Evolutionary conservation across 2,329 filamentous ascomycete species (phyloP).

Genomic region (Exophiala sideris): DNA sequence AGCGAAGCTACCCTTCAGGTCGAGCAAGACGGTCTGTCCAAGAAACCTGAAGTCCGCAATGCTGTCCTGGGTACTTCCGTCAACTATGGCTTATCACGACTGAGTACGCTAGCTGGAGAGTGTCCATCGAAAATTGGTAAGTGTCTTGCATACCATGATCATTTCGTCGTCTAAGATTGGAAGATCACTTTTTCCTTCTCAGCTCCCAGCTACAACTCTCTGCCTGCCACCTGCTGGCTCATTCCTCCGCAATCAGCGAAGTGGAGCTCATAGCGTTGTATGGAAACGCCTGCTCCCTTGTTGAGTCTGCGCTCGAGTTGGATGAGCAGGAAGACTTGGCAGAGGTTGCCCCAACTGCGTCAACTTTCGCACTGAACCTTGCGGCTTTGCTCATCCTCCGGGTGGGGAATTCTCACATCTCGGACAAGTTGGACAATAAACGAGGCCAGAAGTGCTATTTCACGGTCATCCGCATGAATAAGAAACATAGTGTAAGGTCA

Average conservation of each 20-base stretch:
- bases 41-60: constrained; percentile 13
- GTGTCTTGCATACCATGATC: not conserved
- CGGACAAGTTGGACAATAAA: constrained; percentile 5
- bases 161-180: not conserved
- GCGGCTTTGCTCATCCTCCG: constrained; percentile 13
- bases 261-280: constrained; percentile 2
- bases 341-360: constrained; percentile 2
- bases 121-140: constrained; percentile 7
- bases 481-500: constrained; percentile 13
- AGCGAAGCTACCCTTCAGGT: constrained; percentile 12
- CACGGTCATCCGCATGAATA: constrained; percentile 10
- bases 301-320: constrained; percentile 8
- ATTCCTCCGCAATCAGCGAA: not conserved
- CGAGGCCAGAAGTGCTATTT: constrained; percentile 18
- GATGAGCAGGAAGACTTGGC: constrained; percentile 5
- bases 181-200: constrained; percentile 6
- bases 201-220: constrained; percentile 6
- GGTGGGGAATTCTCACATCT: constrained; percentile 7
- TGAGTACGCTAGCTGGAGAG: constrained; percentile 2
- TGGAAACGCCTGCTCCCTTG: constrained; percentile 1
- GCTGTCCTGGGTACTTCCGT: constrained; percentile 5
- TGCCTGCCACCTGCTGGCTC: constrained; percentile 11
- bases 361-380: not conserved
- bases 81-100: constrained; percentile 2
- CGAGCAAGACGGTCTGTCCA: constrained; percentile 14